These are phyloP conservation scores for Fraxinus latifolia DNA, from an alignment of 305 asterid genomes.

Conservation along the genomic window DNA sequence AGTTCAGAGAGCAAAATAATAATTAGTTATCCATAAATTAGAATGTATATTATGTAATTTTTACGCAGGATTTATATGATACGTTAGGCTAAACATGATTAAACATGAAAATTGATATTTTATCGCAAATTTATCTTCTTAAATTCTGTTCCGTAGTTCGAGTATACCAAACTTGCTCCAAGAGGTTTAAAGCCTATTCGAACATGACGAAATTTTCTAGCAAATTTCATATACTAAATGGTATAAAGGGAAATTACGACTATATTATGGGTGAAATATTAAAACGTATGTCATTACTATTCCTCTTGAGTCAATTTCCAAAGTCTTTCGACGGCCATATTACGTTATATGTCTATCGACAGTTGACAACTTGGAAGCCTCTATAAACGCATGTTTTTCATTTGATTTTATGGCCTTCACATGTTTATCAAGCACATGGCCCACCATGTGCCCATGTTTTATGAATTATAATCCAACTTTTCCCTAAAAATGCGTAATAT, in stretches of 20 bases:
- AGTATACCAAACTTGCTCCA: not conserved
- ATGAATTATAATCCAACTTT: conserved; percentile 5
- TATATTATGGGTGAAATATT: not conserved
- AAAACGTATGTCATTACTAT: not conserved
- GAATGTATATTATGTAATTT: not conserved
- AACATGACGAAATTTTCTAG: not conserved
- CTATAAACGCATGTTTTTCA: conserved; percentile 26
- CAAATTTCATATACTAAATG: not conserved
- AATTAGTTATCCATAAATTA: not conserved
- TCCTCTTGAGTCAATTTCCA: not conserved
- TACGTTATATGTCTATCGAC: not conserved
- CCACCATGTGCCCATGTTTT: conserved; percentile 23
- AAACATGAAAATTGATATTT: no score
- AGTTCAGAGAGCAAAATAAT: not conserved
- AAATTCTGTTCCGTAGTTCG: not conserved
- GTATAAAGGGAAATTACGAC: not conserved
- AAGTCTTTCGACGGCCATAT: not conserved
- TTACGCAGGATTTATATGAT: not conserved
- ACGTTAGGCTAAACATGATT: not conserved
- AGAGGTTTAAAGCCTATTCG: not conserved
- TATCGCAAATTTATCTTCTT: not conserved
- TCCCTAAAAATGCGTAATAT: not conserved
- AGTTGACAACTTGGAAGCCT: not conserved
- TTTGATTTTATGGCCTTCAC: not conserved
- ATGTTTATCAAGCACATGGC: not conserved